Conservation (phyloP, 768 basidiomycete species). For the Trametes meyenii region DNA sequence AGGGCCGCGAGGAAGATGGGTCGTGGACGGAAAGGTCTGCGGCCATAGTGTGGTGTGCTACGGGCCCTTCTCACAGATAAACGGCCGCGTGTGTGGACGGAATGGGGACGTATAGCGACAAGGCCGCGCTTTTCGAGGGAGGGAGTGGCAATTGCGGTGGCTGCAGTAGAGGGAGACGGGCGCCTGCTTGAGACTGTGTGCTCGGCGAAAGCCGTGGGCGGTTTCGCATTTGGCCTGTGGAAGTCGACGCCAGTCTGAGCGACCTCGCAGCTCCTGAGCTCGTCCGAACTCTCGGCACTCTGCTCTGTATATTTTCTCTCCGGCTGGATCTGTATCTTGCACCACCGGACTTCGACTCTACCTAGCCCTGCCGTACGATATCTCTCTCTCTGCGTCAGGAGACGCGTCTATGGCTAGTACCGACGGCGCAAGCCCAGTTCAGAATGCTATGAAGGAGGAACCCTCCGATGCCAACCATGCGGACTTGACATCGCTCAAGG, state of each 20-base stretch:
- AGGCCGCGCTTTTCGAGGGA: background rate
- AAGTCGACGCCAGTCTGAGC: conserved; percentile 4
- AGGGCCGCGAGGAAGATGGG: conserved; percentile 26
- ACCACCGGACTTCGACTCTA: background rate
- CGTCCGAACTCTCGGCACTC: background rate
- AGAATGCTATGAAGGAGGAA: conserved; percentile 39
- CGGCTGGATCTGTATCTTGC: background rate
- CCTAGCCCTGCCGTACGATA: conserved; percentile 10
- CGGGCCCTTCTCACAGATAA: background rate
- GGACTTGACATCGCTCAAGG: conserved; percentile 11
- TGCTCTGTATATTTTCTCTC: background rate
- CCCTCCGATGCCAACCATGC: conserved; percentile 3
- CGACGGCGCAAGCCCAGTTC: conserved; percentile 52
- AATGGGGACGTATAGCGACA: background rate
- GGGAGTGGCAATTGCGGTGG: background rate
- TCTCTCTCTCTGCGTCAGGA: conserved; percentile 50
- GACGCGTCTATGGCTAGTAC: conserved; percentile 84
- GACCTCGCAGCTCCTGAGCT: conserved; percentile 19
- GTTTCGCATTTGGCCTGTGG: conserved; percentile 7
- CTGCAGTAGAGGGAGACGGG: background rate
- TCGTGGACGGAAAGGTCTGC: conserved; percentile 18
- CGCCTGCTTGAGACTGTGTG: background rate
- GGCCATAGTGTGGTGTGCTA: conserved; percentile 3
- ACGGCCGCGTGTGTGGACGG: background rate
- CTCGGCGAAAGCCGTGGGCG: conserved; percentile 14